Evolutionary conservation across 176 grass and related monocot species (phyloP).

Genomic region (Oryza glaberrima): DNA sequence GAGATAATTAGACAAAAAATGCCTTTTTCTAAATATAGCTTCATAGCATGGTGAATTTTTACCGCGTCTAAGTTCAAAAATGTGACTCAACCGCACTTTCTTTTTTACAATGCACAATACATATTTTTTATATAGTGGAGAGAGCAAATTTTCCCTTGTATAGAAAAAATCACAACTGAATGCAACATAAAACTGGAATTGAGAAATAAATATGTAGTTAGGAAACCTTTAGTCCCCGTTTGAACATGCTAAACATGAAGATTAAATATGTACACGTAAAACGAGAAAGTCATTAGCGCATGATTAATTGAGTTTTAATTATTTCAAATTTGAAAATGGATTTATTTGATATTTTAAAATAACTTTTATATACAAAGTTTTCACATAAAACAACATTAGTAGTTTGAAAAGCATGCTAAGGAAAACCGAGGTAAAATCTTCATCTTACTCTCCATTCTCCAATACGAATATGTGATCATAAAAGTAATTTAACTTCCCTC

Average conservation of each 20-base stretch:
- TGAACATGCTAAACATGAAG: too few relatives aligned
- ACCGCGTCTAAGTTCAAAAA: background rate
- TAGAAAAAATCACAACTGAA: background rate
- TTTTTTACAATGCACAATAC: background rate
- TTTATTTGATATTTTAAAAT: too few relatives aligned
- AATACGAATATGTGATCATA: background rate
- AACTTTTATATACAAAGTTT: too few relatives aligned
- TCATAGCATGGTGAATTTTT: background rate
- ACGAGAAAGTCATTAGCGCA: too few relatives aligned
- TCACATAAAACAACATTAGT: too few relatives aligned
- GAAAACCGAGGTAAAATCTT: too few relatives aligned
- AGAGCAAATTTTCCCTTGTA: background rate
- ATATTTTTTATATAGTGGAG: background rate
- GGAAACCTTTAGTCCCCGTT: too few relatives aligned
- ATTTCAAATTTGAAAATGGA: too few relatives aligned
- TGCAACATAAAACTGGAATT: slow-evolving; percentile 9
- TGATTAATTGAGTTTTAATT: too few relatives aligned
- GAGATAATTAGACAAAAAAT: background rate
- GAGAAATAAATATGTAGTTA: background rate
- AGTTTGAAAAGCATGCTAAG: too few relatives aligned
- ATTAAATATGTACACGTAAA: too few relatives aligned
- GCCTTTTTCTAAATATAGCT: background rate
- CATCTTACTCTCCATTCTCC: background rate
- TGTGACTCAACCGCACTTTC: too few relatives aligned
- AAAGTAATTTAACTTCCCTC: background rate